Base-by-base conservation (phyloP, 805 yeast species). In the Candida xiaguanensis region DNA sequence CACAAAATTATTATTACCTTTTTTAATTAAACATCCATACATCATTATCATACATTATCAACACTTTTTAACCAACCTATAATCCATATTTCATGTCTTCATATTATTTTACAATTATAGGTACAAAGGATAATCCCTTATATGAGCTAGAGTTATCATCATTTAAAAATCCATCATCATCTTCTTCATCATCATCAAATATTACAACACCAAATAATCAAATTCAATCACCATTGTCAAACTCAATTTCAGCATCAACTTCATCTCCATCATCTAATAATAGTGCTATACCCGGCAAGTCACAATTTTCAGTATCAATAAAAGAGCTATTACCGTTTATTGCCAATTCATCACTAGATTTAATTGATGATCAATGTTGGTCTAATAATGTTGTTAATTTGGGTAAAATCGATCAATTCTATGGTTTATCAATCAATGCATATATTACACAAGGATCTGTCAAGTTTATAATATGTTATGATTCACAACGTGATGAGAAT, bases 321-420 rank as follows among this genome's bases (percentile, higher is more conserved):
- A 74, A 75, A 50, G 96, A 91, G 53, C 63, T 91, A 26, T 80
- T 84, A 48, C 97, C 96, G 16, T 91, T 89, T 53, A 80, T 93
- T 20, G 75, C 90, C 25, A 95, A 93, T 55, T 77, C 96, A 1
- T 79, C 98, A 2, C 62, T 93, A 26, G 99, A 93, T 58, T 72
- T 93, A n/a, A 80, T 93, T 0, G 96, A 93, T 47, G 96, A 90
- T 51, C 62, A 79, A 2, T 97, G 89, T 55, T 89, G 95, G 91
- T 75, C 77, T 34, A 70, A 77, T 8, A 77, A 71, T 46, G 69
- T 74, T 31, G 69, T 84, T 46, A 82, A 85, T 53, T 64, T 89
- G 45, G 90, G 91, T 33, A 77, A 77, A 32, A 77, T 91, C 14
- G 99, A 93, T 61, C 79, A 82, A 26, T 91, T 88, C 59, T 87